Conservation (phyloP, 2,329 filamentous ascomycete genomes). For the Zalaria obscura region DNA sequence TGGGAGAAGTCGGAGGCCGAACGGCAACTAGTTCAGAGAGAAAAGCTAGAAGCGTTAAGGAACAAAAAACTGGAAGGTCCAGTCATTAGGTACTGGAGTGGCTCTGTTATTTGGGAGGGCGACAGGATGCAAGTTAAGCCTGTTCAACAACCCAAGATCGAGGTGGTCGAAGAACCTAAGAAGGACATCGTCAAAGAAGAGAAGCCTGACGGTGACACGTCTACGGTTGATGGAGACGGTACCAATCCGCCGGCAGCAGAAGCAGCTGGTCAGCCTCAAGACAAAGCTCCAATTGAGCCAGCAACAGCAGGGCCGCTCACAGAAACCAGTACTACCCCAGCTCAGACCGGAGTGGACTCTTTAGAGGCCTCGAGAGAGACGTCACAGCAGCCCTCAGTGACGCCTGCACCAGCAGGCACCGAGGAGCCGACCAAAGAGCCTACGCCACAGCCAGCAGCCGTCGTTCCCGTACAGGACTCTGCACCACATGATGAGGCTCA, state of each 20-base stretch:
- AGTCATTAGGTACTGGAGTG: slow-evolving; percentile 86
- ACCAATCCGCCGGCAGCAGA: not conserved
- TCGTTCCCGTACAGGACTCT: too few species aligned
- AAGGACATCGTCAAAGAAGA: not conserved
- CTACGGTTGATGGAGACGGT: not conserved
- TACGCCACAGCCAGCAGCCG: not conserved
- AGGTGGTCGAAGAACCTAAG: slow-evolving; percentile 9
- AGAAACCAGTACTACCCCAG: not conserved
- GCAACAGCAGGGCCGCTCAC: not conserved
- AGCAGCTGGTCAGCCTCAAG: not conserved
- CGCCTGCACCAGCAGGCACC: not conserved
- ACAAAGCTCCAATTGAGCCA: not conserved
- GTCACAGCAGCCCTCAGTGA: not conserved
- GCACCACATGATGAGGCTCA: too few species aligned
- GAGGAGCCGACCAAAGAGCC: not conserved
- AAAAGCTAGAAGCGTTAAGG: slow-evolving; percentile 74
- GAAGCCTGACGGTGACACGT: not conserved
- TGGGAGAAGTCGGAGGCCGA: slow-evolving; percentile 92
- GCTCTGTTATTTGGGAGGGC: slow-evolving; percentile 68
- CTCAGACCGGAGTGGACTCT: not conserved
- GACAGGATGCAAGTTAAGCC: slow-evolving; percentile 50
- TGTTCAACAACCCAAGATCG: slow-evolving; percentile 19
- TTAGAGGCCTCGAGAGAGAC: not conserved
- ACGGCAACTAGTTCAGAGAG: slow-evolving; percentile 68
- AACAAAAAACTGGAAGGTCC: slow-evolving; percentile 77